Percentiles rank a stretch among this genome's conserved stretches.
Evolutionary conservation across 371 early-diverging fungal species (phyloP).

Genomic region (Blastocladiella emersonii): DNA sequence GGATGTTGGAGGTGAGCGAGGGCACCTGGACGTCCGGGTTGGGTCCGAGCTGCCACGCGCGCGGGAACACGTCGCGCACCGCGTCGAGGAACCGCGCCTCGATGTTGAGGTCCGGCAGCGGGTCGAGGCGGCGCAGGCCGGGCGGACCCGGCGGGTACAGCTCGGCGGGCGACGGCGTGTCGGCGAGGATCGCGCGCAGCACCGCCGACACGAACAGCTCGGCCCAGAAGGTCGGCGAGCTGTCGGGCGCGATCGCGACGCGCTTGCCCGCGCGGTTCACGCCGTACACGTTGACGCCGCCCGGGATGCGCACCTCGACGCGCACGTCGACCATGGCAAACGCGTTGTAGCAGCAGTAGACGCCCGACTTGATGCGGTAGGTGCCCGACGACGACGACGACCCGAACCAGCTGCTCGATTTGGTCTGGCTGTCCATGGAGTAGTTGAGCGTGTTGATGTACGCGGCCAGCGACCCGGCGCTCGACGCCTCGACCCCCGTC

Average conservation of each 20-base stretch:
- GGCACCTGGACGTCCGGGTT: conserved; percentile 82
- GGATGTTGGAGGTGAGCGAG: conserved; percentile 67
- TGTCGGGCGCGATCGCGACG: not conserved
- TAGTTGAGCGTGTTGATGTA: conserved; percentile 90
- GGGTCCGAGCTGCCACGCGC: conserved; percentile 89
- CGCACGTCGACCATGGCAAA: conserved; percentile 90
- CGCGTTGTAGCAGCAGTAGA: conserved; percentile 74
- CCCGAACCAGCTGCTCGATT: conserved; percentile 20
- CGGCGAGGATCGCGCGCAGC: conserved; percentile 70
- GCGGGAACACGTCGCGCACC: conserved; percentile 65
- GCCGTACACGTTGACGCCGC: conserved; percentile 85
- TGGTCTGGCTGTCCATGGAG: conserved; percentile 37
- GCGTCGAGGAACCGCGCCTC: conserved; percentile 75
- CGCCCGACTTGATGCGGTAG: conserved; percentile 49
- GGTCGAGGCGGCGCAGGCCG: conserved; percentile 76
- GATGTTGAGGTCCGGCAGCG: conserved; percentile 49
- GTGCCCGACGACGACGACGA: conserved; percentile 12
- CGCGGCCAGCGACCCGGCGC: conserved; percentile 84
- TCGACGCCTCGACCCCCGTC: conserved; percentile 83
- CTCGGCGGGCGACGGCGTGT: conserved; percentile 30
- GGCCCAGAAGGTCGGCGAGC: conserved; percentile 47
- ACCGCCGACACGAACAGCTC: conserved; percentile 77
- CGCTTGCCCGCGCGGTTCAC: conserved; percentile 41
- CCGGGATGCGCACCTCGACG: conserved; percentile 94
- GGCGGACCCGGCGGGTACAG: conserved; percentile 39